A percentile compares a stretch with the other conserved stretches of the same genome.
Evolutionary conservation across 1,284 basidiomycete species (phyloP).

Genomic region (Inonotus hispidus): DNA sequence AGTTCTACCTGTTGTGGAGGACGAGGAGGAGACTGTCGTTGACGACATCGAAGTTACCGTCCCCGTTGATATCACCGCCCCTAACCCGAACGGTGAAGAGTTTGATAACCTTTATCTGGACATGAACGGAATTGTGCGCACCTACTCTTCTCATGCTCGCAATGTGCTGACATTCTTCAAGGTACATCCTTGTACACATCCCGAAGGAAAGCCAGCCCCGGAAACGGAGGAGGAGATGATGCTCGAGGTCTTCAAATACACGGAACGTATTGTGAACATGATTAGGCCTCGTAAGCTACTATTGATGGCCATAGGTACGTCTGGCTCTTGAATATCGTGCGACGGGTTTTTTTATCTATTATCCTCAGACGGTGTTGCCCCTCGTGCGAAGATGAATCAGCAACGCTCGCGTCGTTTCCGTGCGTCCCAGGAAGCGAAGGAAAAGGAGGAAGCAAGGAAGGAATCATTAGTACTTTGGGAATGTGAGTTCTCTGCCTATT

Average conservation of each 20-base stretch:
- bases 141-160: slow-evolving; percentile 13
- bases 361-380: slow-evolving; percentile 85
- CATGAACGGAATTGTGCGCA: slow-evolving; percentile 84
- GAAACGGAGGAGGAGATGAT: slow-evolving; percentile 99
- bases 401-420: slow-evolving; percentile 95
- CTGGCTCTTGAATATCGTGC: slow-evolving; percentile 9
- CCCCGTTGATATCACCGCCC: slow-evolving; percentile 76
- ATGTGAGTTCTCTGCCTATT: slow-evolving; percentile 41
- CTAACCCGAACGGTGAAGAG: slow-evolving; percentile 96
- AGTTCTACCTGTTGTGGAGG: slow-evolving; percentile 81
- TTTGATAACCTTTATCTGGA: slow-evolving; percentile 96
- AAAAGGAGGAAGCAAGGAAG: slow-evolving; percentile 83
- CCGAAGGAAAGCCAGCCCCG: slow-evolving; percentile 94
- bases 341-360: slow-evolving; percentile 6
- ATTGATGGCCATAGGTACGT: slow-evolving; percentile 94
- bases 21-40: slow-evolving; percentile 68
- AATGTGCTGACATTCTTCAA: slow-evolving; percentile 27
- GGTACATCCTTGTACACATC: slow-evolving; percentile 99
- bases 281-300: slow-evolving; percentile 89
- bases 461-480: slow-evolving; percentile 85
- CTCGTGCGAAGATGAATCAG: slow-evolving; percentile 99
- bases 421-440: slow-evolving; percentile 89
- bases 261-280: slow-evolving; percentile 97
- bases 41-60: slow-evolving; percentile 68
- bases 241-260: slow-evolving; percentile 96